These are phyloP conservation scores for Piloderma croceum DNA, from an alignment of 768 basidiomycete genomes.

Conservation along the genomic window DNA sequence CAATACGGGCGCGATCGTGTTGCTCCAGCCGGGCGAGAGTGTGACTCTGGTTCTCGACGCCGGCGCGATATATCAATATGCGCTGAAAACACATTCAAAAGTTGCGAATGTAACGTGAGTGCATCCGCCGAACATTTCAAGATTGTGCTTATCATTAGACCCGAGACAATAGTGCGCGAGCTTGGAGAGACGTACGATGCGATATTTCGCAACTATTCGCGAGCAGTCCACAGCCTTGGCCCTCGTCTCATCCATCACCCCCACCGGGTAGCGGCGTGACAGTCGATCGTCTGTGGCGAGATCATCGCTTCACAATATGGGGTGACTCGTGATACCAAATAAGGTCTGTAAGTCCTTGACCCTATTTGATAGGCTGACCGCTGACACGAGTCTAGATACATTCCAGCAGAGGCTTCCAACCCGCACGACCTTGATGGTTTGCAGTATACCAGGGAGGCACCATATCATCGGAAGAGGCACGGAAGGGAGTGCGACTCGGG, in stretches of 20 bases:
- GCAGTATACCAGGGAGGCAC: too few relatives aligned
- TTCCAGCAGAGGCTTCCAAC: too few relatives aligned
- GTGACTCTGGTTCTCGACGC: slow-evolving; percentile 66
- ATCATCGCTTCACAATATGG: slow-evolving; percentile 62
- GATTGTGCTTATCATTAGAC: neutral
- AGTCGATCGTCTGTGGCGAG: slow-evolving; percentile 63
- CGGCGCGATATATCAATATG: slow-evolving; percentile 63
- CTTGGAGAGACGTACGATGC: slow-evolving; percentile 62
- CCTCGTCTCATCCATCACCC: slow-evolving; percentile 28
- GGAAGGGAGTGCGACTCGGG: too few relatives aligned
- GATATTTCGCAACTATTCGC: slow-evolving; percentile 57
- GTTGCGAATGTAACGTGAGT: slow-evolving; percentile 68
- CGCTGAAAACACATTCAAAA: slow-evolving; percentile 57
- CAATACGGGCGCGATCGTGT: slow-evolving; percentile 44
- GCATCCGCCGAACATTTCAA: too few relatives aligned
- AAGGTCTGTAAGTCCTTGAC: too few relatives aligned
- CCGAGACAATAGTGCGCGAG: slow-evolving; percentile 47
- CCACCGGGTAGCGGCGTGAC: slow-evolving; percentile 47
- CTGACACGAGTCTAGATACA: too few relatives aligned
- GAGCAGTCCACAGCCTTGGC: slow-evolving; percentile 27
- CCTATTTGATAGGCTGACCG: too few relatives aligned
- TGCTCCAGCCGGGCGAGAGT: slow-evolving; percentile 58
- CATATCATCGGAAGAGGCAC: too few relatives aligned
- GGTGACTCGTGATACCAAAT: slow-evolving; percentile 36
- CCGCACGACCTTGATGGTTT: too few relatives aligned